Conservation (phyloP, 129 eudicot genomes). For the Centrapalus pauciflorus region DNA sequence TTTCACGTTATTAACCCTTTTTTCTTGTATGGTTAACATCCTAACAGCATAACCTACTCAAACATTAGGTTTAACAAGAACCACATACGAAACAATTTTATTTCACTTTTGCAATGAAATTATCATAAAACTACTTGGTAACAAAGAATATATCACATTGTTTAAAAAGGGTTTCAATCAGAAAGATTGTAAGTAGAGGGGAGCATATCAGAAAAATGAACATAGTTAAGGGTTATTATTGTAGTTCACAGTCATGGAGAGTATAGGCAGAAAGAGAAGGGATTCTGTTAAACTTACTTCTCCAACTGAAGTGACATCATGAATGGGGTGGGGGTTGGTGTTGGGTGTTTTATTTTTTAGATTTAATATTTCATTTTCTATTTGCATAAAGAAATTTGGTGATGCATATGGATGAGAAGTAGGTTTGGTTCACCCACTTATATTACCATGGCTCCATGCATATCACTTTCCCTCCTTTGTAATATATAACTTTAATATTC, state of each 20-base stretch:
- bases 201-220: background rate
- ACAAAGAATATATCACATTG: background rate
- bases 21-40: too few species aligned
- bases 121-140: background rate
- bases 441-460: slow-evolving; percentile 19
- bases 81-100: background rate
- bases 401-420: slow-evolving; percentile 19
- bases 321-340: slow-evolving; percentile 64
- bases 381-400: slow-evolving; percentile 10
- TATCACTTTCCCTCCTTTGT: background rate
- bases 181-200: slow-evolving; percentile 11
- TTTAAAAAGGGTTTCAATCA: background rate
- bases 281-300: slow-evolving; percentile 70
- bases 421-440: slow-evolving; percentile 84
- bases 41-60: too few species aligned
- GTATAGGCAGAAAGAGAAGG: slow-evolving; percentile 15
- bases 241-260: slow-evolving; percentile 19
- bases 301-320: slow-evolving; percentile 61
- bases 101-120: background rate
- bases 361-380: background rate
- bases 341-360: background rate
- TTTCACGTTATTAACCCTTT: too few species aligned
- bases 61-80: too few species aligned
- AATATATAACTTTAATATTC: background rate
- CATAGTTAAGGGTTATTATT: slow-evolving; percentile 7